Evolutionary conservation across 306 rosid genomes (phyloP).

Genomic region (Purshia tridentata): DNA sequence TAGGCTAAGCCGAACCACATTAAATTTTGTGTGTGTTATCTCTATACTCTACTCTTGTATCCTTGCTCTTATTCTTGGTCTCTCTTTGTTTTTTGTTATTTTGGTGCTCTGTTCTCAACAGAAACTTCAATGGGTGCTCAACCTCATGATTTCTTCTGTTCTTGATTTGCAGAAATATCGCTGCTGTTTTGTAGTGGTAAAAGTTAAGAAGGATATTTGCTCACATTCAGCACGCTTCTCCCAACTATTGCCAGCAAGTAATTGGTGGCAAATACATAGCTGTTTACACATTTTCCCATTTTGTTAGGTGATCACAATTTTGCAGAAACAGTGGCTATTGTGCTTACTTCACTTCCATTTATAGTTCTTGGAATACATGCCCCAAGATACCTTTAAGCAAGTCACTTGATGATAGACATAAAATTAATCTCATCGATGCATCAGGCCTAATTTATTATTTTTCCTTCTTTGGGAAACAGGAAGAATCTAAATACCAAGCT

Average conservation of each 20-base stretch:
- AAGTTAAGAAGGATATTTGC: constrained; percentile 31
- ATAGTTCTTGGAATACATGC: constrained; percentile 75
- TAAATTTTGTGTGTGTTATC: too few species aligned
- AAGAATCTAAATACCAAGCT: constrained; percentile 67
- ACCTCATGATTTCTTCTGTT: constrained; percentile 8
- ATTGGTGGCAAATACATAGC: constrained; percentile 56
- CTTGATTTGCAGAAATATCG: background rate
- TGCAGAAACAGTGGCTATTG: constrained; percentile 76
- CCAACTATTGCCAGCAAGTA: constrained; percentile 60
- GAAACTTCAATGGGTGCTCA: constrained; percentile 6
- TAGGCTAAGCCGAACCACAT: too few species aligned
- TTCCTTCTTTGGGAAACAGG: constrained; percentile 43
- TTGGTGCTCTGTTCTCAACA: too few species aligned
- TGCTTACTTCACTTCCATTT: constrained; percentile 89
- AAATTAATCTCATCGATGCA: constrained; percentile 7
- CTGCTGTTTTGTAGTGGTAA: constrained; percentile 26
- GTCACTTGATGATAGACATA: constrained; percentile 16
- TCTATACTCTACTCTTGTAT: too few species aligned
- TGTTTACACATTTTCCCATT: background rate
- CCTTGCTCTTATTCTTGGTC: too few species aligned
- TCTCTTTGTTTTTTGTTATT: too few species aligned
- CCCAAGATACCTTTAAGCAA: constrained; percentile 55
- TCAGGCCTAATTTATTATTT: constrained; percentile 21
- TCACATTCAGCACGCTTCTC: constrained; percentile 25
- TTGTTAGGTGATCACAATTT: constrained; percentile 67